Evolutionary conservation across 2,329 filamentous ascomycete genomes (phyloP).

Genomic region (Decorospora gaudefroyi): DNA sequence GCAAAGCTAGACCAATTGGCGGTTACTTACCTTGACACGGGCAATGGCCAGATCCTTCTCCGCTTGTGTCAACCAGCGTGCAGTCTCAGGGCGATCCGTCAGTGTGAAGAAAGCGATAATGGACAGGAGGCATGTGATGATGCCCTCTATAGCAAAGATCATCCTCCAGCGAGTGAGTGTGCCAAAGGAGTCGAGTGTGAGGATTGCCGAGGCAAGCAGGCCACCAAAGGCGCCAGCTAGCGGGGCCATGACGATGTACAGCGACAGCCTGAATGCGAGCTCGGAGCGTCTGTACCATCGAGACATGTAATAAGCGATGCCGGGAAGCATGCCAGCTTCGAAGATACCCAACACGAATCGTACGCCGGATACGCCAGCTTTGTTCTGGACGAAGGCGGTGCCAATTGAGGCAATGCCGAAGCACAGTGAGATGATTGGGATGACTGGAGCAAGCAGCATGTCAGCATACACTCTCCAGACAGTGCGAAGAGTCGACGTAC

Average conservation of each 20-base stretch:
- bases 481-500: not conserved
- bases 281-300: conserved; percentile 73
- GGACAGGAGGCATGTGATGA: conserved; percentile 62
- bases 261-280: conserved; percentile 66
- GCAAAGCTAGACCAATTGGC: too few species aligned
- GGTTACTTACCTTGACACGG: conserved; percentile 57
- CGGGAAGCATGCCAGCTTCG: conserved; percentile 74
- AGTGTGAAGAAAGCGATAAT: conserved; percentile 67
- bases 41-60: conserved; percentile 70
- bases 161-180: conserved; percentile 65
- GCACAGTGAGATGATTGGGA: conserved; percentile 64
- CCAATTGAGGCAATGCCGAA: conserved; percentile 68
- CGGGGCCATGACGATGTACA: conserved; percentile 73
- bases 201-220: conserved; percentile 64
- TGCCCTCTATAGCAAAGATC: conserved; percentile 74
- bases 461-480: not conserved
- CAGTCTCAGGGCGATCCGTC: conserved; percentile 70
- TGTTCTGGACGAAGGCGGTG: conserved; percentile 66
- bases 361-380: conserved; percentile 60
- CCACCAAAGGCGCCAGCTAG: conserved; percentile 74
- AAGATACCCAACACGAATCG: conserved; percentile 69
- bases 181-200: conserved; percentile 64
- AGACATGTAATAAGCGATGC: conserved; percentile 73
- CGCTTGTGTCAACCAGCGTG: conserved; percentile 66
- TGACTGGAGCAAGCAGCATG: conserved; percentile 45